These are phyloP conservation scores for Leishmania tropica DNA, from an alignment of 208 protist genomes.

Conservation along the genomic window DNA sequence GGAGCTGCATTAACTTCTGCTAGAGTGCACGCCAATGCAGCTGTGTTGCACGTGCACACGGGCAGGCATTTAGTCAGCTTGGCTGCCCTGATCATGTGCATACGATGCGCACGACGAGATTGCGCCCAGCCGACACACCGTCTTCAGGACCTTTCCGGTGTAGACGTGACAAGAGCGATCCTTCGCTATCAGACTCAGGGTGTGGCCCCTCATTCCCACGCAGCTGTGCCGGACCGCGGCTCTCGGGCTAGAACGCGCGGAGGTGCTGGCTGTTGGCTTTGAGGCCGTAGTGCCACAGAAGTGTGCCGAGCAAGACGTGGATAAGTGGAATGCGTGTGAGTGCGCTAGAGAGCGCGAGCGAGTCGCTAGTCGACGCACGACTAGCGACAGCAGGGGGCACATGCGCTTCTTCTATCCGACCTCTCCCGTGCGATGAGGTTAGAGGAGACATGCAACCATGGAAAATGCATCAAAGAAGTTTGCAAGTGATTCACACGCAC, in stretches of 20 bases:
- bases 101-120: no score
- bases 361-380: background rate
- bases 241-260: background rate
- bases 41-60: background rate
- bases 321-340: background rate
- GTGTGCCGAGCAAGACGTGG: background rate
- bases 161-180: background rate
- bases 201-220: background rate
- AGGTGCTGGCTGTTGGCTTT: background rate
- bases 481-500: background rate
- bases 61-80: background rate
- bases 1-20: background rate
- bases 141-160: no score
- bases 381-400: background rate
- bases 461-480: background rate
- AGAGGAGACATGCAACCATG: background rate
- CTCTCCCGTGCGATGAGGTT: background rate
- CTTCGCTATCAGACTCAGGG: background rate
- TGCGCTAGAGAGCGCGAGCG: background rate
- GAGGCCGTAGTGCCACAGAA: background rate
- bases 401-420: background rate
- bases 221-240: background rate
- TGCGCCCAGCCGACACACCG: no score
- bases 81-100: no score
- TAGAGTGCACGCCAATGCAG: background rate